These are phyloP conservation scores for Xylaria intraflava DNA, from an alignment of 495 filamentous ascomycete species.

Conservation along the genomic window DNA sequence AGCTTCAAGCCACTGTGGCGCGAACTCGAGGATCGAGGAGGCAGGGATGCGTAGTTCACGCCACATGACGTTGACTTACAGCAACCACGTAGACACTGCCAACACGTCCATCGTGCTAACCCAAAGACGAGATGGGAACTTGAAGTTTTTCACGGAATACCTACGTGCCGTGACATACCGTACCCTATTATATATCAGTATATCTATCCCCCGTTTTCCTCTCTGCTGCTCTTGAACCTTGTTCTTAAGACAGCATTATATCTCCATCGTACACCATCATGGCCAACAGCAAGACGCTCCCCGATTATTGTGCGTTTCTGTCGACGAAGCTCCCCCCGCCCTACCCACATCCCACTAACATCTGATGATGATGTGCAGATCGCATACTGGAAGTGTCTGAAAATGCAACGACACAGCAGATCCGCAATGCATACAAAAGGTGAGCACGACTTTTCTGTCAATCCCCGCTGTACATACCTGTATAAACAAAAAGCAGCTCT, in stretches of 20 bases:
- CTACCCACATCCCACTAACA: constrained; percentile 15
- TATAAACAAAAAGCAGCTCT: constrained; percentile 1
- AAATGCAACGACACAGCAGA: constrained; percentile 71
- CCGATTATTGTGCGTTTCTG: constrained; percentile 46
- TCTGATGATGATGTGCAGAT: constrained; percentile 11
- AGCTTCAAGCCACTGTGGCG: constrained; percentile 26
- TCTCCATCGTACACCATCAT: constrained; percentile 22
- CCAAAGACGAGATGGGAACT: too few relatives aligned
- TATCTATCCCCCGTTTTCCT: too few relatives aligned
- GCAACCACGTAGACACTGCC: too few relatives aligned
- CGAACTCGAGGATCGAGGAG: not conserved
- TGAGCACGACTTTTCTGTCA: constrained; percentile 24
- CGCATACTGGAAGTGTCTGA: constrained; percentile 63
- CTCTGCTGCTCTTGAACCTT: too few relatives aligned
- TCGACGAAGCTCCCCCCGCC: not conserved
- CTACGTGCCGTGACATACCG: too few relatives aligned
- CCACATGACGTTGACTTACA: constrained; percentile 33
- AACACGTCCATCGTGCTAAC: too few relatives aligned
- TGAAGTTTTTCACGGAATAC: too few relatives aligned
- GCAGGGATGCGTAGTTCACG: constrained; percentile 14
- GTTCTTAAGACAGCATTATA: too few relatives aligned
- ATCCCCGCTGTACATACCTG: not conserved
- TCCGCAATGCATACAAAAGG: constrained; percentile 94
- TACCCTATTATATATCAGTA: too few relatives aligned
- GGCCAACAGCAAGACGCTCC: constrained; percentile 33